Base-by-base conservation (phyloP, 2,329 filamentous ascomycete genomes). In the Aspergillus phoenicis region DNA sequence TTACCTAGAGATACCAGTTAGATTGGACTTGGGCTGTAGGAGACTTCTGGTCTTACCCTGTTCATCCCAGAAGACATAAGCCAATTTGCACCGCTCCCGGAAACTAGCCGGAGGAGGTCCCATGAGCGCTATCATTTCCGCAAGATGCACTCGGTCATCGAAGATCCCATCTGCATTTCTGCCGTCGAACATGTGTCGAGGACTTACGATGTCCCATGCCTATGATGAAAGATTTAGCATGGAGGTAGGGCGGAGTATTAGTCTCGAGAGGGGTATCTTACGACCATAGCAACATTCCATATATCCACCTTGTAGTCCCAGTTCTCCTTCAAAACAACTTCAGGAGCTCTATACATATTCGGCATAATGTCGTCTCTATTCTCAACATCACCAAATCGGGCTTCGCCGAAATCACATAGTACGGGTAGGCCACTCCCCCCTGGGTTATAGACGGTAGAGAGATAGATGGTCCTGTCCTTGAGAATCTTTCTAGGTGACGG, bases 51-150 rank as follows among this genome's bases (percentile, higher is more conserved):
- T 17, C 47, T 30, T 2, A 51, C 47, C 53, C 8, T 47, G 26
- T 4, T 36, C 53, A 11, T 56, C 53, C 41, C 53, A 56, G 10
- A 56, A 36, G 3, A 47, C 17, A 8, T 20, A 26, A 13, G n/a
- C n/a, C 5, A 47, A 2, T 22, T 15, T 43, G 24, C 62, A 66
- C 52, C 63, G 60, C 8, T 62, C 11, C 11, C 61, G 36, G 17
- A 67, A 67, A 36, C 64, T 58, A 5, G 45, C 43, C 7, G 66
- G 49, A 5, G 65, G 62, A 11, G 57, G 54, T 5, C 65, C 64
- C 17, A 66, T 52, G 7, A 67, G 55, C 43, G 69, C 62, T 10
- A 65, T 52, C 45, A 71, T 58, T 52, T 71, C 69, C 38, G 68
- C 68, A 11, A 71, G 24, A 49, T 68, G 68, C 8, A 60, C 54